phyloP scores from a whole-genome alignment of 1,139 yeast species.

The Pichia sp. region DNA sequence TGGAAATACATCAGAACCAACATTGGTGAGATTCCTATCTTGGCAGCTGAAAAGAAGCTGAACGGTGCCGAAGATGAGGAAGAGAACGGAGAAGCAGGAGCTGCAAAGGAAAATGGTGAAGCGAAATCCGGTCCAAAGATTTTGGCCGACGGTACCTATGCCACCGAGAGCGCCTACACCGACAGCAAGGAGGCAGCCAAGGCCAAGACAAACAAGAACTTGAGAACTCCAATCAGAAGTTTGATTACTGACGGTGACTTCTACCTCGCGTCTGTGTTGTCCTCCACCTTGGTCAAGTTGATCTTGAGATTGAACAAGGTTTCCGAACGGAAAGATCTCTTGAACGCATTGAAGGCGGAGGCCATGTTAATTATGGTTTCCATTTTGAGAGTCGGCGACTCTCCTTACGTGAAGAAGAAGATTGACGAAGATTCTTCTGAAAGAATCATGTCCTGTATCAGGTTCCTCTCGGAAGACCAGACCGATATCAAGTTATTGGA shows the following conservation, averaged over 20 bases:
- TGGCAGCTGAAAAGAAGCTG: slow-evolving; percentile 63
- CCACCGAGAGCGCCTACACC: slow-evolving; percentile 83
- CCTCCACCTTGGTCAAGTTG: slow-evolving; percentile 85
- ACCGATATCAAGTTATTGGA: slow-evolving; percentile 47
- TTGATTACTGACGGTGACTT: slow-evolving; percentile 84
- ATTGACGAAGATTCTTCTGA: slow-evolving; percentile 96
- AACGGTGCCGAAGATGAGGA: slow-evolving; percentile 33
- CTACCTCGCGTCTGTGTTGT: slow-evolving; percentile 82
- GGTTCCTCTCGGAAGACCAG: slow-evolving; percentile 61
- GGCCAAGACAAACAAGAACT: slow-evolving; percentile 30
- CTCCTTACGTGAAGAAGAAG: slow-evolving; percentile 66
- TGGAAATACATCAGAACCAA: slow-evolving; percentile 85
- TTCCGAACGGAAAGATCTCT: slow-evolving; percentile 49
- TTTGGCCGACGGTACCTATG: slow-evolving; percentile 97
- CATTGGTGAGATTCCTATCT: slow-evolving; percentile 88
- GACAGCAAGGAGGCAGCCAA: slow-evolving; percentile 31
- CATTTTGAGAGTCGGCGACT: slow-evolving; percentile 82
- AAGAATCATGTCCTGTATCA: slow-evolving; percentile 80
- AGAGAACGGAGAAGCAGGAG: slow-evolving; percentile 34
- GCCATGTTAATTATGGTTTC: slow-evolving; percentile 91
- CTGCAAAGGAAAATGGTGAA: slow-evolving; percentile 29
- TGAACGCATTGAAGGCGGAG: slow-evolving; percentile 90
- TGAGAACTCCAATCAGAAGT: slow-evolving; percentile 72
- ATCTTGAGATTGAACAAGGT: slow-evolving; percentile 71
- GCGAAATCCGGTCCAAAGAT: slow-evolving; percentile 68